These are phyloP conservation scores for Vigna mungo DNA, from an alignment of 306 rosid species.

Conservation along the genomic window DNA sequence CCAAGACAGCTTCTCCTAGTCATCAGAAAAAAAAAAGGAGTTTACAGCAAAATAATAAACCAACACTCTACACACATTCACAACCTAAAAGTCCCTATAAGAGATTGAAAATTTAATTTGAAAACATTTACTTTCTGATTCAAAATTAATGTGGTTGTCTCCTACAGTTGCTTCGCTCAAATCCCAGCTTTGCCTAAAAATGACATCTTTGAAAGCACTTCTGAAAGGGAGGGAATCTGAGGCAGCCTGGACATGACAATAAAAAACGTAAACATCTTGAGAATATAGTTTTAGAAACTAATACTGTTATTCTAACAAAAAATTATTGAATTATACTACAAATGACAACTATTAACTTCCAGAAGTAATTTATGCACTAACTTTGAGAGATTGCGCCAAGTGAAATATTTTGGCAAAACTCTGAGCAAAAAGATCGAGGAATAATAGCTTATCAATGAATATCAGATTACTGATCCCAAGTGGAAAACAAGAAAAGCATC, in stretches of 20 bases:
- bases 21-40: constrained; percentile 42
- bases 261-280: constrained; percentile 31
- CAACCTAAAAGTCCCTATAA: constrained; percentile 27
- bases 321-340: constrained; percentile 32
- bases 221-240: constrained; percentile 82
- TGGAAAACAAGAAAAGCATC: constrained; percentile 11
- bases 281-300: constrained; percentile 41
- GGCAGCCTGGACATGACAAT: constrained; percentile 67
- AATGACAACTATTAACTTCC: constrained; percentile 32
- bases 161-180: constrained; percentile 55
- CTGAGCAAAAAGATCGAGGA: constrained; percentile 37
- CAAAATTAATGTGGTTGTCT: constrained; percentile 52
- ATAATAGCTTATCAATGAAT: constrained; percentile 22
- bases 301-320: constrained; percentile 12
- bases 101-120: constrained; percentile 26
- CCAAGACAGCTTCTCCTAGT: constrained; percentile 59
- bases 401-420: constrained; percentile 32
- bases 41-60: constrained; percentile 39
- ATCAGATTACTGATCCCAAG: constrained; percentile 34
- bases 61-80: constrained; percentile 27
- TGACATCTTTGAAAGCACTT: constrained; percentile 85
- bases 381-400: constrained; percentile 18
- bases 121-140: constrained; percentile 61
- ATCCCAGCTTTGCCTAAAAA: constrained; percentile 63
- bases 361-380: constrained; percentile 20